Evolutionary conservation across 352 stramenopile genomes (phyloP).

Genomic region (Phytopythium helicoides): DNA sequence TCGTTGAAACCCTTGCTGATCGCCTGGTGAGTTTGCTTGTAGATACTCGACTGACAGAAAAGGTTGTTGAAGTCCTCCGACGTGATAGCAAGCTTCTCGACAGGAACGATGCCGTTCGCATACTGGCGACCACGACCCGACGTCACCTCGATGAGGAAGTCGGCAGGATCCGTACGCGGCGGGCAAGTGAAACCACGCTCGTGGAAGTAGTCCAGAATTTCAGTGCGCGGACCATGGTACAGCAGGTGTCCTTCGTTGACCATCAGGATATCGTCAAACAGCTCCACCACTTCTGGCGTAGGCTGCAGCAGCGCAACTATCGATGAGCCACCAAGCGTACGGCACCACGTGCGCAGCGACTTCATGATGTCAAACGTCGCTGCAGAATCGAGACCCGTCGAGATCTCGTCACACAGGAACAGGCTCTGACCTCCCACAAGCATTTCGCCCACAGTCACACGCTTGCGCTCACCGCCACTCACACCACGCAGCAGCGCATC

Average conservation of each 20-base stretch:
- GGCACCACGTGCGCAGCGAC: constrained; percentile 38
- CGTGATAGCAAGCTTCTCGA: too few species aligned
- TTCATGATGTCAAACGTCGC: constrained; percentile 44
- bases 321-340: constrained; percentile 21
- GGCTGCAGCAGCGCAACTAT: constrained; percentile 22
- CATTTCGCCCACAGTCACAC: constrained; percentile 72
- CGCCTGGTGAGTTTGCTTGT: constrained; percentile 34
- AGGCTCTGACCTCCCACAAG: constrained; percentile 36
- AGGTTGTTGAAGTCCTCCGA: constrained; percentile 44
- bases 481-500: constrained; percentile 74
- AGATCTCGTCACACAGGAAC: constrained; percentile 67
- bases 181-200: constrained; percentile 53
- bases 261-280: constrained; percentile 96
- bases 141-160: constrained; percentile 57
- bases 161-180: constrained; percentile 39
- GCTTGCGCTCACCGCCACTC: constrained; percentile 74
- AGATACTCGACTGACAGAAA: constrained; percentile 45
- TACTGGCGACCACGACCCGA: constrained; percentile 52
- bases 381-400: constrained; percentile 46
- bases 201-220: constrained; percentile 72
- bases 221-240: constrained; percentile 87
- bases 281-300: constrained; percentile 86
- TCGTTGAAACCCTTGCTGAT: constrained; percentile 33
- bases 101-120: too few species aligned
- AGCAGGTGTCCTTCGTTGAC: constrained; percentile 92